Evolutionary conservation across 2,329 filamentous ascomycete species (phyloP).

Genomic region (Ceratocystis papillata): DNA sequence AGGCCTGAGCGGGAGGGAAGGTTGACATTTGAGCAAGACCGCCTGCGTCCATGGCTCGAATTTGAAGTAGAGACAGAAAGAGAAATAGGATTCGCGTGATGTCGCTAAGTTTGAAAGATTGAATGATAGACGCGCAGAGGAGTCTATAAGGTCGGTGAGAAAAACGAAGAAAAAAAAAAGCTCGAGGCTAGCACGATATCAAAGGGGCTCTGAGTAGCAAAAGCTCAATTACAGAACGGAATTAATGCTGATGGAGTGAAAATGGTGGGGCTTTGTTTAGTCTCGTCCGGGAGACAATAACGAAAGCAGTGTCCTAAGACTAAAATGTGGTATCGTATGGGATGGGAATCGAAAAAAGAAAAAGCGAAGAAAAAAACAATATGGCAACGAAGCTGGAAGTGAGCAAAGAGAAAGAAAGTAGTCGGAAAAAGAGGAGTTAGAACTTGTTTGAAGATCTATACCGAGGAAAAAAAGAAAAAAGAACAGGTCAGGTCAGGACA

Average conservation of each 20-base stretch:
- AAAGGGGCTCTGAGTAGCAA: slow-evolving; percentile 3
- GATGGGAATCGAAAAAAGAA: slow-evolving; percentile 8
- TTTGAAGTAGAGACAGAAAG: slow-evolving; percentile 6
- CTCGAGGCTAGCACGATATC: slow-evolving; percentile 9
- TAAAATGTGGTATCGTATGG: slow-evolving; percentile 15
- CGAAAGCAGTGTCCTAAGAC: slow-evolving; percentile 9
- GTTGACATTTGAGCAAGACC: slow-evolving; percentile 97
- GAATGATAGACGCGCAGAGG: slow-evolving; percentile 22
- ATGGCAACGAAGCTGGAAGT: not conserved
- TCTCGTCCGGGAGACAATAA: slow-evolving; percentile 24
- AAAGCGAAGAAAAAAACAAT: not conserved
- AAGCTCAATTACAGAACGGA: slow-evolving; percentile 11
- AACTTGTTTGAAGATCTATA: slow-evolving; percentile 14
- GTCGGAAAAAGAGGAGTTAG: slow-evolving; percentile 15
- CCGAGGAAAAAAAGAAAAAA: slow-evolving; percentile 12
- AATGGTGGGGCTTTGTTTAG: slow-evolving; percentile 6
- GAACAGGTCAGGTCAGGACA: not conserved
- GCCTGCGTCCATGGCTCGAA: slow-evolving; percentile 75
- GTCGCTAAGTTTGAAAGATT: slow-evolving; percentile 11
- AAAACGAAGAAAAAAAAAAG: not conserved
- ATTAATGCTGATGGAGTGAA: not conserved
- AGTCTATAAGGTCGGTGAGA: slow-evolving; percentile 20
- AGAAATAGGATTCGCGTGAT: slow-evolving; percentile 15
- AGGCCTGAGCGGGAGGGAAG: slow-evolving; percentile 59
- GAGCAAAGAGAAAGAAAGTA: slow-evolving; percentile 13